These are phyloP conservation scores for Brasenia schreberi DNA, from an alignment of 164 flowering plant genomes.

Conservation along the genomic window DNA sequence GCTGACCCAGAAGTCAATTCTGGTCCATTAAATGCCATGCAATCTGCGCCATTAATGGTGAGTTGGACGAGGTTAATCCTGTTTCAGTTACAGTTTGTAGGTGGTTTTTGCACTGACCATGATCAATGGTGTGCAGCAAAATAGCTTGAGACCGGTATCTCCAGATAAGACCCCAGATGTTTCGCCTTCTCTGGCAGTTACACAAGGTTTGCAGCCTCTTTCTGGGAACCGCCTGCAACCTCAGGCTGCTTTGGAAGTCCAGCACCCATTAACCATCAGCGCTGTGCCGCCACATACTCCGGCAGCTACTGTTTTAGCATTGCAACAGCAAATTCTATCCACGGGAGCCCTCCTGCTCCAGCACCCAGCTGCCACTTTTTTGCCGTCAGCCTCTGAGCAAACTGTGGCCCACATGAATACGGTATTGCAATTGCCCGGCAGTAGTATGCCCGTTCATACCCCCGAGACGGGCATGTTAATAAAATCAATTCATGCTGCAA, in stretches of 20 bases:
- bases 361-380: neutral
- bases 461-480: neutral
- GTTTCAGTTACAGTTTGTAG: conserved; percentile 1
- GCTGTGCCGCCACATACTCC: conserved; percentile 9
- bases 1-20: conserved; percentile 11
- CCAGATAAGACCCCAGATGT: neutral
- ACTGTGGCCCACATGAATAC: neutral
- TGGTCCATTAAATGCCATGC: neutral
- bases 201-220: neutral
- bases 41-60: conserved; percentile 66
- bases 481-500: conserved; percentile 2
- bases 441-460: neutral
- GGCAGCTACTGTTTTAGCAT: conserved; percentile 1
- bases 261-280: neutral
- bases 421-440: neutral
- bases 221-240: neutral
- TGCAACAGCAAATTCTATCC: conserved; percentile 1
- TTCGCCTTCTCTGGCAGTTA: neutral
- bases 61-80: conserved; percentile 16
- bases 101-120: neutral
- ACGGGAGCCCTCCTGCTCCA: neutral
- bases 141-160: neutral
- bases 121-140: neutral
- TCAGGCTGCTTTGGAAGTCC: neutral
- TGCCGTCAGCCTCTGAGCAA: neutral